phyloP scores from a whole-genome alignment of 176 grass and related monocot species.

The Cenchrus americanus region DNA sequence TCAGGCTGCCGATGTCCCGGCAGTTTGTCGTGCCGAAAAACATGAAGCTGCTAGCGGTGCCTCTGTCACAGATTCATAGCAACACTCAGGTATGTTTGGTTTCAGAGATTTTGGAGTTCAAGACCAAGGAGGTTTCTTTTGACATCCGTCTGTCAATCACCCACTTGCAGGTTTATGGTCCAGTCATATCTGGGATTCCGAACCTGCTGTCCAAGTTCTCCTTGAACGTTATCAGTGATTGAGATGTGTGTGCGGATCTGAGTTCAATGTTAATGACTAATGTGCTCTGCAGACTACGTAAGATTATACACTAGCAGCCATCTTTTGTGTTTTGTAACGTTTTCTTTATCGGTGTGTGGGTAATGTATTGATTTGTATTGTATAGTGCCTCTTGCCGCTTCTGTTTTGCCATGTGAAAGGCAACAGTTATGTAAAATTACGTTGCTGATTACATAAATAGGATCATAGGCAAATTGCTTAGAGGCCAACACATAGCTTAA shows the following conservation, averaged over 20 bases:
- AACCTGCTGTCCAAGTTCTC: constrained; percentile 68
- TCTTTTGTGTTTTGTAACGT: neutral
- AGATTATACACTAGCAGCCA: neutral
- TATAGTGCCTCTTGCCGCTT: neutral
- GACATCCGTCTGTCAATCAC: neutral
- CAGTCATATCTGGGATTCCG: constrained; percentile 60
- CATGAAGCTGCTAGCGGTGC: no score
- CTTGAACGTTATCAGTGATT: constrained; percentile 45
- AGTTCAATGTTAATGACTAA: neutral
- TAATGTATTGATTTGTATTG: neutral
- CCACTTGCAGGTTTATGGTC: constrained; percentile 58
- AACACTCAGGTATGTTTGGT: no score
- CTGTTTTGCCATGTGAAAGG: neutral
- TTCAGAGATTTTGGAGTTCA: no score
- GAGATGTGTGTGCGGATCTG: neutral
- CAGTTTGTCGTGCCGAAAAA: no score
- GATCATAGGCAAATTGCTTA: neutral
- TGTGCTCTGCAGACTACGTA: neutral
- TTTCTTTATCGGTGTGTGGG: neutral
- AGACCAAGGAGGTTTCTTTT: no score
- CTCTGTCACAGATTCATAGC: no score
- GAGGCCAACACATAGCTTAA: no score
- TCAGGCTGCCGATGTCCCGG: no score
- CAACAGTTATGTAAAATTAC: neutral
- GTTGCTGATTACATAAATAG: neutral